Evolutionary conservation across 441 rosid species (phyloP).

Genomic region (Hura crepitans): DNA sequence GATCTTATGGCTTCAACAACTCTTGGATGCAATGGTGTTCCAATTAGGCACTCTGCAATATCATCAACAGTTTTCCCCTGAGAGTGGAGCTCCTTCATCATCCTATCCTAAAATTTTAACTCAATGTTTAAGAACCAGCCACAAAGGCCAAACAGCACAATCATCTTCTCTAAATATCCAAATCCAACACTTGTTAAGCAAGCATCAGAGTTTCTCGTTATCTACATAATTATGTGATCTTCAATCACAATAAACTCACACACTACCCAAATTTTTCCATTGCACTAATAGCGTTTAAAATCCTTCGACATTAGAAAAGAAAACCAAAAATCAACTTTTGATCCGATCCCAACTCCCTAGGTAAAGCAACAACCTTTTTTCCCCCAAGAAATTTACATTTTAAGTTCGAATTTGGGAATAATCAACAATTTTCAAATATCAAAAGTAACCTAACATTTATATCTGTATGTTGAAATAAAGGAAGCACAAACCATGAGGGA

Average conservation of each 20-base stretch:
- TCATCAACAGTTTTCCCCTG: conserved; percentile 60
- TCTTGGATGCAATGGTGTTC: conserved; percentile 45
- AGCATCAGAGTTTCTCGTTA: background rate
- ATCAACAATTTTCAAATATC: too few relatives aligned
- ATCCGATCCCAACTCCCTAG: too few relatives aligned
- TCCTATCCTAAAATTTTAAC: conserved; percentile 52
- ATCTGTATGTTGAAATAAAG: background rate
- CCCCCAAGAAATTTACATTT: too few relatives aligned
- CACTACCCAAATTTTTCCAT: too few relatives aligned
- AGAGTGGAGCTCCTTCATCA: conserved; percentile 79
- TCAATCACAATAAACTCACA: background rate
- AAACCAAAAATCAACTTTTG: too few relatives aligned
- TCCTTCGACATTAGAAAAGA: too few relatives aligned
- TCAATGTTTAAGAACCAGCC: conserved; percentile 1
- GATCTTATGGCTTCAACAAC: conserved; percentile 50
- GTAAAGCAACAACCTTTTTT: background rate
- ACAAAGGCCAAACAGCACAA: background rate
- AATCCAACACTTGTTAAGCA: background rate
- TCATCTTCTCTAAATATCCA: background rate
- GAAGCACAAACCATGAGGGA: conserved; percentile 59
- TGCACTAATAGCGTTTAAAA: too few relatives aligned
- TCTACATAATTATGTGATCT: background rate
- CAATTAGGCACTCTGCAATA: conserved; percentile 53
- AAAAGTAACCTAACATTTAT: too few relatives aligned
- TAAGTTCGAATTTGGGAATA: too few relatives aligned